Base-by-base conservation (phyloP, 306 rosid species). In the Castanopsis chinensis region DNA sequence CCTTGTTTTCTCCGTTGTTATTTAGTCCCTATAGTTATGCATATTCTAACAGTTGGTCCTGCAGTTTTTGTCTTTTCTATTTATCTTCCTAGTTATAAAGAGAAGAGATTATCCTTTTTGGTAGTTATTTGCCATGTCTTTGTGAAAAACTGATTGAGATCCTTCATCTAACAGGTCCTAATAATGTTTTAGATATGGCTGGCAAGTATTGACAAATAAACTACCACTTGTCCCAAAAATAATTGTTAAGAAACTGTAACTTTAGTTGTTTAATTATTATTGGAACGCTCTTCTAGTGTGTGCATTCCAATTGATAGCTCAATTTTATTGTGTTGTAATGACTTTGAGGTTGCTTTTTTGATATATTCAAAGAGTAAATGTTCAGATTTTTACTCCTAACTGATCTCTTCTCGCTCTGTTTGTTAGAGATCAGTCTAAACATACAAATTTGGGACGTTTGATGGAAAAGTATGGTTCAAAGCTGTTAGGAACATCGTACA, bases 401-500 rank as follows among this genome's bases (percentile, higher is more conserved):
- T 41, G 52, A 37, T 27, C 76, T 2, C 56, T 23, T 1, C 51
- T 15, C 68, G 72, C 76, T 79, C 52, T 69, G 32, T 65, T 75
- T 21, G 18, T 32, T 58, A 93, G 98, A 74, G 27, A 83, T 77
- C 84, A 87, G 23, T 79, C 92, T 9, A 89, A 14, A 33, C 63
- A 68, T 45, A 85, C 93, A 58, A 94, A 92, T 84, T 82, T 92
- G 79, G 97, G 94, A 67, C 86, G 92, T 49, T 4, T 92, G 56
- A 88, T 94, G 93, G 96, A 89, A 84, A 65, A 53, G 45, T 67
- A 94, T 73, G 93, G 89, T 68, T 49, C 97, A 80, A 56, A 82
- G 85, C 83, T 92, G 49, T 75, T 94, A 52, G 97, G 94, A 75
- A 15, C 81, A 23, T 85, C 89, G 72, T 94, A 91, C 53, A 86